Base-by-base conservation (phyloP, 164 flowering plant species). In the Vitis cinerea region DNA sequence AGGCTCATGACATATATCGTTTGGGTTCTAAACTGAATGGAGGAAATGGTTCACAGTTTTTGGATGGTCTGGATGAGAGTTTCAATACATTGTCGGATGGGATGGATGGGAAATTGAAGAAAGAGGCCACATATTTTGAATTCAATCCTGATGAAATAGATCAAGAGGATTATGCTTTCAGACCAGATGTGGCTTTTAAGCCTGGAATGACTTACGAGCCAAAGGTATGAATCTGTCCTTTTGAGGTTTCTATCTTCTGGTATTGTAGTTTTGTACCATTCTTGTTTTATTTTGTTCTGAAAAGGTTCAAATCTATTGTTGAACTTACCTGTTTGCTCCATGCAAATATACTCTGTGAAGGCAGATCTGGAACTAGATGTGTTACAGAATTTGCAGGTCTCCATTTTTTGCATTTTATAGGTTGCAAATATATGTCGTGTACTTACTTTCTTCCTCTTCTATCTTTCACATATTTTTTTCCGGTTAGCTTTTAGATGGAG, bases 51-150 rank as follows among this genome's bases (percentile, higher is more conserved):
- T 72, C 79, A 11, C 71, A 56, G 8, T 54, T 64, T 47, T 0
- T 72, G 61, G 83, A 79, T 72, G 86, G 78, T 12, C 58, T 83
- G 23, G 91, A 85, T 66, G 90, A 85, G 61, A 80, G 76, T 71
- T 75, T 79, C 51, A 75, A 58, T 73, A 71, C 93, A 10, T 75
- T 84, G 69, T 77, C 83, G 8, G 98, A 89, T 83, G 90, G 91
- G 56, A 81, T 91, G 89, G 93, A 89, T 70, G 84, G 74, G 62
- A 87, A 86, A 72, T 71, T 93, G 78, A 78, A 81, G 83, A 68
- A 85, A 69, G 94, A 90, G n/a, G 94, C 97, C 16, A 66, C 79
- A 8, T 80, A 79, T 66, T 93, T 88, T 74, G 82, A 87, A 27
- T 65, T 66, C 68, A 74, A 86, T 70, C 68, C 76, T 9, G 86